Percentiles rank a stretch among this genome's conserved stretches.
These are phyloP conservation scores for Podospora fimiseda DNA, from an alignment of 495 filamentous ascomycete genomes.

Conservation along the genomic window DNA sequence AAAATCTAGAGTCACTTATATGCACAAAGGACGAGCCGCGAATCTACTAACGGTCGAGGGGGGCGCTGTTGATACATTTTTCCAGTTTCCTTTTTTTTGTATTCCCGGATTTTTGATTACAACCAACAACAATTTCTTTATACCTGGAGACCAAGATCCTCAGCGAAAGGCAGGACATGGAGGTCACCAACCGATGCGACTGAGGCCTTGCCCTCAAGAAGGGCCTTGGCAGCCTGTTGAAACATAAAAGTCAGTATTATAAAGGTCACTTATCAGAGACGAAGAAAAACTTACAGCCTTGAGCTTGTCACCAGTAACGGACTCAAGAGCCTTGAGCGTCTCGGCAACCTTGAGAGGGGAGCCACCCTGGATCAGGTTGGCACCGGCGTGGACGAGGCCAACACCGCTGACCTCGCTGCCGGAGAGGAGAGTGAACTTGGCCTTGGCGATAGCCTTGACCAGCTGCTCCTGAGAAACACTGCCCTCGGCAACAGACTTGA, in stretches of 20 bases:
- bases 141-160: conserved; percentile 89
- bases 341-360: conserved; percentile 84
- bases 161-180: conserved; percentile 79
- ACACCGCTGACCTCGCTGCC: conserved; percentile 71
- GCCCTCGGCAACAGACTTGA: conserved; percentile 73
- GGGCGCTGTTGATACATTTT: conserved; percentile 49
- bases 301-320: conserved; percentile 75
- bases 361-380: conserved; percentile 62
- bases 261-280: not conserved
- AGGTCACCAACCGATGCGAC: conserved; percentile 85
- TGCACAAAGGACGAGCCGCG: conserved; percentile 41
- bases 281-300: conserved; percentile 63
- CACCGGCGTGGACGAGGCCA: conserved; percentile 50
- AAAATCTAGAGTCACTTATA: conserved; percentile 43
- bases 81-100: conserved; percentile 5
- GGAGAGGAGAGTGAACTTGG: conserved; percentile 90
- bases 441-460: conserved; percentile 82
- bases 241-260: conserved; percentile 18
- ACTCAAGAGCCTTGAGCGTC: conserved; percentile 69
- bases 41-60: conserved; percentile 27
- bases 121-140: conserved; percentile 44
- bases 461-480: conserved; percentile 74
- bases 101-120: not conserved
- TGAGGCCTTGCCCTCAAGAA: conserved; percentile 82
- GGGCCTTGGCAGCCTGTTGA: conserved; percentile 68